Evolutionary conservation across 495 filamentous ascomycete species (phyloP).

Genomic region (Penicillium longicatenatum): DNA sequence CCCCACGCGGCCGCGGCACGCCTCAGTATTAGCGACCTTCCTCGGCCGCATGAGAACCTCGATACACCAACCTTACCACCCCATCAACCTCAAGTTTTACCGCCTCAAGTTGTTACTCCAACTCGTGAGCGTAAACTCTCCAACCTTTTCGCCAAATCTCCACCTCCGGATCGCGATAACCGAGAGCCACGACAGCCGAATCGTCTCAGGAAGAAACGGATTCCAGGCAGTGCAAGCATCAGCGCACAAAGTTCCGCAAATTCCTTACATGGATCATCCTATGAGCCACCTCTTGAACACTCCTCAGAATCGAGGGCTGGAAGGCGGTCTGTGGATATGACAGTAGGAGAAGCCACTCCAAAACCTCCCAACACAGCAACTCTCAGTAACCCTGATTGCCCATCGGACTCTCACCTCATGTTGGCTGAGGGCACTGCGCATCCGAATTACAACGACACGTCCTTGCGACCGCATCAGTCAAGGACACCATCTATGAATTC

Average conservation of each 20-base stretch:
- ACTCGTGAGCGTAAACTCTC: slow-evolving; percentile 68
- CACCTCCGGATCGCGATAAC: slow-evolving; percentile 54
- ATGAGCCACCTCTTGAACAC: slow-evolving; percentile 22
- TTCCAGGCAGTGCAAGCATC: slow-evolving; percentile 69
- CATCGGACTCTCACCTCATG: slow-evolving; percentile 26
- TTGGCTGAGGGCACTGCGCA: slow-evolving; percentile 20
- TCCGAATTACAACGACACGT: slow-evolving; percentile 41
- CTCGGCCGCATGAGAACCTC: slow-evolving; percentile 49
- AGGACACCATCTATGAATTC: slow-evolving; percentile 70
- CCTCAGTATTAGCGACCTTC: slow-evolving; percentile 24
- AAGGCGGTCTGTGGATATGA: slow-evolving; percentile 16
- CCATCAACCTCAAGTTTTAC: slow-evolving; percentile 26
- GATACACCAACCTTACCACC: slow-evolving; percentile 40
- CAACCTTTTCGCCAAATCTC: slow-evolving; percentile 69
- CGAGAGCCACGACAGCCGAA: slow-evolving; percentile 69
- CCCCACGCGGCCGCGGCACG: slow-evolving; percentile 24
- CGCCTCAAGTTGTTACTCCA: slow-evolving; percentile 59
- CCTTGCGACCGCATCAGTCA: slow-evolving; percentile 63
- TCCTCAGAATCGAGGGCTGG: slow-evolving; percentile 22
- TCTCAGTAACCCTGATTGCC: slow-evolving; percentile 22
- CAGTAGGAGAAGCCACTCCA: slow-evolving; percentile 36
- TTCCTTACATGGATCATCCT: slow-evolving; percentile 58
- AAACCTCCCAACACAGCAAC: slow-evolving; percentile 30
- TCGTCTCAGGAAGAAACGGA: slow-evolving; percentile 80
- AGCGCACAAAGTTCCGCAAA: slow-evolving; percentile 85